Evolutionary conservation across 2,329 filamentous ascomycete species (phyloP), one percentile per base, ranked within the genome.

Genomic region (Fusarium proliferatum): DNA sequence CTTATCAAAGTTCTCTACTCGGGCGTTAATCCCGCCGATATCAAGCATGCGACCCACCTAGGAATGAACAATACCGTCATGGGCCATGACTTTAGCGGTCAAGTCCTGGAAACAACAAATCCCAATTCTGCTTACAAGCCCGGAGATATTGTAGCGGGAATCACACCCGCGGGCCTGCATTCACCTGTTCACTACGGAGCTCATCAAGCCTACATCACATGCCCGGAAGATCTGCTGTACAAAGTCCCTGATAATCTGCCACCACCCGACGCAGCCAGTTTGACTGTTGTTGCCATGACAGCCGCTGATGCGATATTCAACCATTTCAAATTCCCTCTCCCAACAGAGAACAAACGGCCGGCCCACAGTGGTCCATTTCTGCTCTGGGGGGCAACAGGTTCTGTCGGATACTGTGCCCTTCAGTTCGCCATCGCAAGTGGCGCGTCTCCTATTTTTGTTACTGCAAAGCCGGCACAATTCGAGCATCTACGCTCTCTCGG

Each of bases 331-430:
- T 52, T 52, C 9, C 30, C 30, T 5, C n/a, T 52, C 0, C 49
- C 30, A 0, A 8, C 12, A 1, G 3, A 26, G 30, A 4, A 15
- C 2, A 16, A 23, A 10, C 15, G 0, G 4, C n/a, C 4, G 0
- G 30, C n/a, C 12, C 2, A 5, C 9, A 11, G 11, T 2, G 2
- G 3, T 0, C 49, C 49, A 4, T 36, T 52, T 15, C 30, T 52
- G 4, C 49, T 52, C 0, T 52, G 49, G 30, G 49, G 49, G 3
- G 49, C 30, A 4, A 36, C 49, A 11, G 9, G 4, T 19, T 52
- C 49, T 0, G 49, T 52, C 15, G 49, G 49, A 0, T 52, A 52
- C 17, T 52, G 49, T 9, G 2, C 30, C 9, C 30, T 52, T 15
- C 30, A 36, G 12, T 52, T 52, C 16, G 48, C 48, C 4, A 26